Evolutionary conservation across 2,329 filamentous ascomycete genomes (phyloP).

Genomic region (Fusarium duplospermum): DNA sequence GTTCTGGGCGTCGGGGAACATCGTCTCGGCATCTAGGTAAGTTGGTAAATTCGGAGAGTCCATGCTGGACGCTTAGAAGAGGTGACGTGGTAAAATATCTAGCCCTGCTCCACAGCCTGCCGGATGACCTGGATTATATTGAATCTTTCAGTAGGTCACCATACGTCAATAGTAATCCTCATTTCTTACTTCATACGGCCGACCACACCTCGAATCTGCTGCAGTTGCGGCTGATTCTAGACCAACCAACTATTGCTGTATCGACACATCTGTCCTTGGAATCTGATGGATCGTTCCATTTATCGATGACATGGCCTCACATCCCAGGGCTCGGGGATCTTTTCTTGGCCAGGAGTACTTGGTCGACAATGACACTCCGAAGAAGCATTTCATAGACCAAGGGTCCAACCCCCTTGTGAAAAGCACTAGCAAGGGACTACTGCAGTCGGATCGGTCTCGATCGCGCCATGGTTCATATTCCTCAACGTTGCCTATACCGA

Average conservation of each 20-base stretch:
- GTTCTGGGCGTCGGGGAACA: not conserved
- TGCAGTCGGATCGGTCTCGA: not conserved
- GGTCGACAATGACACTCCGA: not conserved
- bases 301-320: not conserved
- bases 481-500: not conserved
- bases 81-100: too few species aligned
- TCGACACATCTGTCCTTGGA: not conserved
- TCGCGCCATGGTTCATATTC: not conserved
- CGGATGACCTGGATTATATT: too few species aligned
- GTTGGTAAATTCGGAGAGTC: not conserved
- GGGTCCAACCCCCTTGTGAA: not conserved
- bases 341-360: not conserved
- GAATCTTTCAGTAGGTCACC: too few species aligned
- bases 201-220: not conserved
- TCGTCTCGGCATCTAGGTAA: not conserved
- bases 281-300: not conserved
- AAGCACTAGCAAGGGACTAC: not conserved
- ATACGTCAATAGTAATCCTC: too few species aligned
- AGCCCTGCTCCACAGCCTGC: too few species aligned
- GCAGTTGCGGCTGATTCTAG: not conserved
- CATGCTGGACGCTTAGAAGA: not conserved
- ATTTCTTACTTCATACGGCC: not conserved
- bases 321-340: not conserved
- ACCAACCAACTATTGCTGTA: not conserved
- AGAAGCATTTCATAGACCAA: not conserved